phyloP scores from a whole-genome alignment of 495 filamentous ascomycete genomes.

The Aspergillus wentii region DNA sequence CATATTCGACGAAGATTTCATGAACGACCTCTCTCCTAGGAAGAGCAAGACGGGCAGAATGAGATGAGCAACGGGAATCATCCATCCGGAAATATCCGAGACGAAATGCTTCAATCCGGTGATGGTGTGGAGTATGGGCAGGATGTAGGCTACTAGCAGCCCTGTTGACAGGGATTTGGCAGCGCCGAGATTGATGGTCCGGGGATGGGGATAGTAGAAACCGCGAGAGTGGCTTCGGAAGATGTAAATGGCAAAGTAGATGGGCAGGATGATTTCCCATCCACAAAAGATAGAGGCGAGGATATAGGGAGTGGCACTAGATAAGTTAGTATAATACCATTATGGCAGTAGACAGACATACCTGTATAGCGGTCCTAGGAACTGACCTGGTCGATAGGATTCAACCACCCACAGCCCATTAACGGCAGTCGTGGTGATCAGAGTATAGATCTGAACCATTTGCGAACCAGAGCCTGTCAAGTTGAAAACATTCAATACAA shows the following conservation, averaged over 20 bases:
- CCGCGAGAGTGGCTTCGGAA: not conserved
- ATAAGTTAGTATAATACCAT: not conserved
- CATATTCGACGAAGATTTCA: not conserved
- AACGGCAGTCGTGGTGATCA: not conserved
- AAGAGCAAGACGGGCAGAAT: not conserved
- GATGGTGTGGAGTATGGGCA: not conserved
- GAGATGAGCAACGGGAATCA: not conserved
- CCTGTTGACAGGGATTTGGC: not conserved
- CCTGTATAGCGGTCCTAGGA: not conserved
- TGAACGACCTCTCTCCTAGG: not conserved
- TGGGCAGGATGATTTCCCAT: conserved; percentile 1
- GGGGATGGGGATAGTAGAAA: conserved; percentile 7
- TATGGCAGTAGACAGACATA: not conserved
- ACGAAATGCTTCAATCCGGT: too few relatives aligned
- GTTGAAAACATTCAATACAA: not conserved
- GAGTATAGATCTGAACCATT: not conserved
- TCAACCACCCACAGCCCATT: conserved; percentile 1
- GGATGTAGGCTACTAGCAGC: not conserved
- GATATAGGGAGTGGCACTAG: conserved; percentile 1
- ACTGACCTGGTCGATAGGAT: not conserved
- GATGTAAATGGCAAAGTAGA: conserved; percentile 5
- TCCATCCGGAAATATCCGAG: not conserved
- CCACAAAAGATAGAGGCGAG: not conserved
- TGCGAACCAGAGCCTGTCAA: not conserved
- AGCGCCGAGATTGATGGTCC: conserved; percentile 2